Percentiles rank a stretch among this genome's conserved stretches.
Conservation (phyloP, 345 rosid genomes). For the Psidium friedrichsthalianum region DNA sequence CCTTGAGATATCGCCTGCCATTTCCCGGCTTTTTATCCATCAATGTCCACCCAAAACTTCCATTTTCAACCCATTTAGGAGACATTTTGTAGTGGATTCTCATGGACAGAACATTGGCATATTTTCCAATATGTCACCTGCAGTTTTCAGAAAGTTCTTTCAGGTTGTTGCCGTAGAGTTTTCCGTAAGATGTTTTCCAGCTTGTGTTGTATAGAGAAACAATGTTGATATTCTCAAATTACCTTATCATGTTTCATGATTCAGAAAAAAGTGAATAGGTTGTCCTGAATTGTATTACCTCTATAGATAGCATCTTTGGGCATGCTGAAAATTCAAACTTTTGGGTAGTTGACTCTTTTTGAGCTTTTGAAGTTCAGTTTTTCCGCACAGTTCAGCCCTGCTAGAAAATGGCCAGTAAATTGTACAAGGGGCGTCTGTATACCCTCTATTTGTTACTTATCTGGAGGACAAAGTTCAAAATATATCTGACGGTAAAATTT, state of each 20-base stretch:
- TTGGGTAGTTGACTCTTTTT: background rate
- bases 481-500: background rate
- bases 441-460: background rate
- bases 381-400: background rate
- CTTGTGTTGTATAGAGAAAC: background rate
- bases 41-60: background rate
- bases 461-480: background rate
- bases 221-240: background rate
- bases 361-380: background rate
- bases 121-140: accelerated
- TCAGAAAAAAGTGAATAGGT: background rate
- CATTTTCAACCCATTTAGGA: background rate
- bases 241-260: background rate
- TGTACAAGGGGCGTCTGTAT: background rate
- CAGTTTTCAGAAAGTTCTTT: background rate
- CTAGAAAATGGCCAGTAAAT: background rate
- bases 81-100: background rate
- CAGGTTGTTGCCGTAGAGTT: background rate
- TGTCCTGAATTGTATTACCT: background rate
- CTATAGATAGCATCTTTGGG: background rate
- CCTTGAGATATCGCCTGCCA: background rate
- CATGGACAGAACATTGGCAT: background rate
- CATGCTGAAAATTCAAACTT: background rate
- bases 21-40: background rate
- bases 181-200: background rate